A percentile compares a stretch with the other conserved stretches of the same genome.
Conservation (phyloP, 164 flowering plant genomes). For the Dillenia turbinata region DNA sequence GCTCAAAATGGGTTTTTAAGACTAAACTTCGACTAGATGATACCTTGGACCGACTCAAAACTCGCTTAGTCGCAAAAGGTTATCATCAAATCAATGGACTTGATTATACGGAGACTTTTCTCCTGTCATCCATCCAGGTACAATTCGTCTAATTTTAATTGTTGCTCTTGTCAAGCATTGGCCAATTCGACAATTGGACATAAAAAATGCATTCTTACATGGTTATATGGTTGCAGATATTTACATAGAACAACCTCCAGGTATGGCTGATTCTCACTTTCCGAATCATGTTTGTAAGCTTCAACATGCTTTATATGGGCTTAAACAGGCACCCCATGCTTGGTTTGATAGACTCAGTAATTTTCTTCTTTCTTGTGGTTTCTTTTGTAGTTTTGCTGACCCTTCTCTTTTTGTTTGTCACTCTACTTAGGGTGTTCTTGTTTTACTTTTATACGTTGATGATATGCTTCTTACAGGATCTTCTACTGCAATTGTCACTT, state of each 20-base stretch:
- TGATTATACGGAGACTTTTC: constrained; percentile 4
- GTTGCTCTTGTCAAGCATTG: background rate
- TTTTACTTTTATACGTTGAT: background rate
- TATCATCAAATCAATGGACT: constrained; percentile 3
- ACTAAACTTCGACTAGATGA: constrained; percentile 5
- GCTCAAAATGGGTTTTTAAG: constrained; percentile 6
- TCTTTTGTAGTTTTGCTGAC: background rate
- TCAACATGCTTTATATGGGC: background rate
- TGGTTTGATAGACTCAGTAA: background rate
- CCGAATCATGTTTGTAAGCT: constrained; percentile 7
- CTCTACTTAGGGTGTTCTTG: background rate
- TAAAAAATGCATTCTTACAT: constrained; percentile 6
- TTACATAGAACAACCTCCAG: constrained; percentile 8
- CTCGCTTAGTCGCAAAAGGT: constrained; percentile 1
- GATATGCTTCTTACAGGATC: constrained; percentile 1
- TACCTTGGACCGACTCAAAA: constrained; percentile 9
- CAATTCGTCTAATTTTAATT: constrained; percentile 3
- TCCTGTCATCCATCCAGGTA: background rate
- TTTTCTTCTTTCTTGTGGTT: background rate
- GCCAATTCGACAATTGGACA: constrained; percentile 1
- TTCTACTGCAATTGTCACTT: background rate
- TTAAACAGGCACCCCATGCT: background rate
- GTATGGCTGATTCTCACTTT: background rate
- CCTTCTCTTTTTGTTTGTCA: background rate
- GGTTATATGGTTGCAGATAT: background rate